phyloP scores from a whole-genome alignment of 1,139 yeast genomes.

The Debaryomyces subglobosus region DNA sequence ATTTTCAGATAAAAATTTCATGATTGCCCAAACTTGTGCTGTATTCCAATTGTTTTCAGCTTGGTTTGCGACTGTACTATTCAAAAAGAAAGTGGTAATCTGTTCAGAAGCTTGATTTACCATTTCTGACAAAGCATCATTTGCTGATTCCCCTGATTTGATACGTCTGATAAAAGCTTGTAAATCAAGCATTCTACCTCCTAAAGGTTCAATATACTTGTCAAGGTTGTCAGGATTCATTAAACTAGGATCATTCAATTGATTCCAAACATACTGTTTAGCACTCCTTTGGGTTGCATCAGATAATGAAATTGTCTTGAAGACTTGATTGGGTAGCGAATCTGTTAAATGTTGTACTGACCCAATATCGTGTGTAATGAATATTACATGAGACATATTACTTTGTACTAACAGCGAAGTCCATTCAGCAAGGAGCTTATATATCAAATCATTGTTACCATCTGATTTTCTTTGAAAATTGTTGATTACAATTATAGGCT shows the following conservation, averaged over 20 bases:
- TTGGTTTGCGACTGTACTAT: slow-evolving; percentile 28
- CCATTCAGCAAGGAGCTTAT: slow-evolving; percentile 85
- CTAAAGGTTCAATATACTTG: slow-evolving; percentile 69
- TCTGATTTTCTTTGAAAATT: slow-evolving; percentile 66
- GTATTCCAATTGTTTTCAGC: slow-evolving; percentile 57
- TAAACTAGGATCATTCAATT: slow-evolving; percentile 41
- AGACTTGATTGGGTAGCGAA: slow-evolving; percentile 83
- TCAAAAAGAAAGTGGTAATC: slow-evolving; percentile 77
- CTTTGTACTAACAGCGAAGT: slow-evolving; percentile 74
- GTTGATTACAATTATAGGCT: slow-evolving; percentile 85
- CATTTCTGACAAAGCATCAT: slow-evolving; percentile 77
- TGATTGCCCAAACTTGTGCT: slow-evolving; percentile 88
- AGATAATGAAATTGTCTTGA: slow-evolving; percentile 70
- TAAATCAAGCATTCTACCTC: slow-evolving; percentile 93
- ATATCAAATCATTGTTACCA: slow-evolving; percentile 62
- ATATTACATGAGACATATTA: slow-evolving; percentile 87
- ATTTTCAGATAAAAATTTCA: slow-evolving; percentile 59
- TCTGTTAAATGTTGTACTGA: slow-evolving; percentile 67
- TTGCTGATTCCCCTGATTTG: slow-evolving; percentile 82
- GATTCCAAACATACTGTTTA: slow-evolving; percentile 66
- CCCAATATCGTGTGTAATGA: slow-evolving; percentile 84
- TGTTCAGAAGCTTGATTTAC: slow-evolving; percentile 85
- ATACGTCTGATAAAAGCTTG: slow-evolving; percentile 89
- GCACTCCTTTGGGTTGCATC: slow-evolving; percentile 83
- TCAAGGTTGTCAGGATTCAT: slow-evolving; percentile 45